Evolutionary conservation across 2,329 filamentous ascomycete genomes (phyloP).

Genomic region (Fusarium nurragi): DNA sequence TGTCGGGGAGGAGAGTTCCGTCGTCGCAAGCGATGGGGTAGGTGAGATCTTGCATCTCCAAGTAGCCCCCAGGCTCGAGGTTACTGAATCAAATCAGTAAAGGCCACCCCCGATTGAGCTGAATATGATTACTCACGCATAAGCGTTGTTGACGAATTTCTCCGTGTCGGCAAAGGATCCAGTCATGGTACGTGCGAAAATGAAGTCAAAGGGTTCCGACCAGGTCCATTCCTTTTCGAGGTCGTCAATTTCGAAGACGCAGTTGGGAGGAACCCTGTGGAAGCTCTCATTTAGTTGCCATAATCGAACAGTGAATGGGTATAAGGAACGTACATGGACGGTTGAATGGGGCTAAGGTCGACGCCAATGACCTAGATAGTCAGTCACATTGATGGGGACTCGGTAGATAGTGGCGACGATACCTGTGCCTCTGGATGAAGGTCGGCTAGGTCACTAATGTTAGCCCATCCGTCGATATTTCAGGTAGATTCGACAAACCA

Average conservation of each 20-base stretch:
- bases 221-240: slow-evolving; percentile 17
- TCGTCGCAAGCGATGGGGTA: slow-evolving; percentile 16
- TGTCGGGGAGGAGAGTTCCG: neutral
- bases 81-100: neutral
- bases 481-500: neutral
- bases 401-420: rapidly evolving
- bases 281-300: too few relatives aligned
- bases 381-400: neutral
- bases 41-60: slow-evolving; percentile 14
- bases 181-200: slow-evolving; percentile 14
- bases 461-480: neutral
- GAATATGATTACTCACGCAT: neutral
- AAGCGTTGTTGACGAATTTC: neutral
- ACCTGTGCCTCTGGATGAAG: slow-evolving; percentile 6
- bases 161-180: slow-evolving; percentile 12
- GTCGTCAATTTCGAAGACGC: slow-evolving; percentile 5
- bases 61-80: slow-evolving; percentile 2
- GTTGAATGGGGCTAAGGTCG: slow-evolving; percentile 10
- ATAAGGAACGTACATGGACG: neutral
- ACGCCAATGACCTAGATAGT: neutral
- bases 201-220: neutral
- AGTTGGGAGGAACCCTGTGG: neutral
- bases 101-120: rapidly evolving
- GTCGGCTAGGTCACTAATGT: neutral
- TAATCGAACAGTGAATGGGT: rapidly evolving